Percentiles rank a stretch among this genome's conserved stretches.
Evolutionary conservation across 495 filamentous ascomycete genomes (phyloP).

Genomic region (Neurospora sp.): DNA sequence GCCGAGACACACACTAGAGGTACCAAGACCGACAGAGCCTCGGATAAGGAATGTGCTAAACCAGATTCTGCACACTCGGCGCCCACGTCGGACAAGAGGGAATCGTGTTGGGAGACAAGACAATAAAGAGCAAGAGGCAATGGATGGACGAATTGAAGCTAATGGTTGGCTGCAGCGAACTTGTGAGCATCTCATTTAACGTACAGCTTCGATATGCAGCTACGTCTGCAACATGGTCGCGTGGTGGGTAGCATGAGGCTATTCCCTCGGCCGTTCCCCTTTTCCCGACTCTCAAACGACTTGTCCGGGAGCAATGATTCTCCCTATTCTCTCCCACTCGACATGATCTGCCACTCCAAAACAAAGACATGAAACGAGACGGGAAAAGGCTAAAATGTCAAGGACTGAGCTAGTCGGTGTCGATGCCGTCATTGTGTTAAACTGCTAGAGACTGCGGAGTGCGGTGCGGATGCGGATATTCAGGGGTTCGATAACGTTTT

Average conservation of each 20-base stretch:
- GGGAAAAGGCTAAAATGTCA: not conserved
- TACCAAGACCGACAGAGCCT: not conserved
- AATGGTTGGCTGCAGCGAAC: not conserved
- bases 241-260: not conserved
- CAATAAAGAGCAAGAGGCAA: not conserved
- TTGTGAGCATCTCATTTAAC: not conserved
- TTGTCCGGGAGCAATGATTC: not conserved
- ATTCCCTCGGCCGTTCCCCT: not conserved
- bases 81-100: not conserved
- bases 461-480: not conserved
- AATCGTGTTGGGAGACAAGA: not conserved
- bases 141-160: not conserved
- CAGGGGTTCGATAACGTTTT: not conserved
- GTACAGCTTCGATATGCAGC: not conserved
- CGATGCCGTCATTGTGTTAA: not conserved
- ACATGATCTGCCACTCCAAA: not conserved
- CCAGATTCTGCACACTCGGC: not conserved
- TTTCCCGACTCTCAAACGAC: not conserved
- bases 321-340: not conserved
- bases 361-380: not conserved
- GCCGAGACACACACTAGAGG: not conserved
- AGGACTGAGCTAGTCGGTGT: not conserved
- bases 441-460: not conserved
- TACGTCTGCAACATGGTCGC: not conserved
- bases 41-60: not conserved